Percentiles rank a stretch among this genome's conserved stretches.
Evolutionary conservation across 495 filamentous ascomycete genomes (phyloP).

Genomic region (Podospora australis): DNA sequence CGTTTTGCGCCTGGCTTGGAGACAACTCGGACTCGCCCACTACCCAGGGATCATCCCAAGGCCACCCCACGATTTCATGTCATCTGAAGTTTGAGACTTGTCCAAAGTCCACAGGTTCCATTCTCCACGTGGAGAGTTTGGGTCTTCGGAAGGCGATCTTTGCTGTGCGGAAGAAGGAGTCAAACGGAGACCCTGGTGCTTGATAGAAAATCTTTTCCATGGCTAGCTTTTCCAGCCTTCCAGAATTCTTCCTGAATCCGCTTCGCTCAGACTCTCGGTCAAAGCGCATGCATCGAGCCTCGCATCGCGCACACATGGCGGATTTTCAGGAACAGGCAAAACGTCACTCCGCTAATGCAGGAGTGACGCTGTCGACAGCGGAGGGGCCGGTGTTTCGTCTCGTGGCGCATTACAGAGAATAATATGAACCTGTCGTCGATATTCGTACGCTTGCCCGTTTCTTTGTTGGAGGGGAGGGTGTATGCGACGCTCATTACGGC

Average conservation of each 20-base stretch:
- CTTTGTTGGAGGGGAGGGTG: constrained; percentile 1
- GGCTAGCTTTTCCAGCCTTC: constrained; percentile 7
- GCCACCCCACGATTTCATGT: neutral
- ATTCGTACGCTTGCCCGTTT: neutral
- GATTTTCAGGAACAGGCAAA: constrained; percentile 24
- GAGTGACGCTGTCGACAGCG: constrained; percentile 16
- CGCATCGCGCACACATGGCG: constrained; percentile 4
- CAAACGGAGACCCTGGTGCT: too few relatives aligned
- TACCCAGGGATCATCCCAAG: too few relatives aligned
- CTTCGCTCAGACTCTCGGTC: neutral
- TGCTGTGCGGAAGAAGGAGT: too few relatives aligned
- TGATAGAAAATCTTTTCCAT: neutral
- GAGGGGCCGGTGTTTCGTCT: constrained; percentile 8
- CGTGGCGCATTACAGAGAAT: neutral
- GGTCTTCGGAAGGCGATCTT: too few relatives aligned
- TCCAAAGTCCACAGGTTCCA: too few relatives aligned
- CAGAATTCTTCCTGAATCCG: constrained; percentile 3
- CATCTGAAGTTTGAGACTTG: neutral
- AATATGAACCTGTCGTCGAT: neutral
- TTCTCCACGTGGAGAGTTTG: too few relatives aligned
- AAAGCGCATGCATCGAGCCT: constrained; percentile 9
- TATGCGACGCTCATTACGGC: constrained; percentile 4
- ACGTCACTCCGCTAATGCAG: constrained; percentile 21
- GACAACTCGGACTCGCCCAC: too few relatives aligned
- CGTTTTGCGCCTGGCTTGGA: too few relatives aligned